phyloP scores from a whole-genome alignment of 495 filamentous ascomycete species.

The Melanomma pulvis-pyrius region DNA sequence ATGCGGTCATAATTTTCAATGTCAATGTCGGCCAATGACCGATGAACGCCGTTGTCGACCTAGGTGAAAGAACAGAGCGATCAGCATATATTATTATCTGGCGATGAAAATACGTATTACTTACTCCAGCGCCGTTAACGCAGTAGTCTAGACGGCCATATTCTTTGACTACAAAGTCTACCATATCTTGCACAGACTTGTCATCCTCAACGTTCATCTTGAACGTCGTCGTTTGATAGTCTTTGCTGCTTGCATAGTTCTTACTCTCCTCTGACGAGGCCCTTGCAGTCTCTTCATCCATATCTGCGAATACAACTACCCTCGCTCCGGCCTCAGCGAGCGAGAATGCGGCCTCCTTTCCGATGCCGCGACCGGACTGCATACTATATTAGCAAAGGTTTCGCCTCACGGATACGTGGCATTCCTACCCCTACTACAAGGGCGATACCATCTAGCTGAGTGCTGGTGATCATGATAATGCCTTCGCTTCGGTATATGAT shows the following conservation, averaged over 20 bases:
- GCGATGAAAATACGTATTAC: background rate
- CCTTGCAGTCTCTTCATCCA: slow-evolving; percentile 8
- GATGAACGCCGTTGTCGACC: slow-evolving; percentile 9
- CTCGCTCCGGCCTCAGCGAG: slow-evolving; percentile 22
- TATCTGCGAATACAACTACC: slow-evolving; percentile 28
- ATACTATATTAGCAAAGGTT: background rate
- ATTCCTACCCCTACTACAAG: slow-evolving; percentile 13
- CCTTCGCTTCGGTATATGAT: too few relatives aligned
- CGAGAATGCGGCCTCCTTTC: slow-evolving; percentile 13
- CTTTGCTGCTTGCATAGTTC: slow-evolving; percentile 1
- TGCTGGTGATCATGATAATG: slow-evolving; percentile 12
- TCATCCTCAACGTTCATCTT: slow-evolving; percentile 20
- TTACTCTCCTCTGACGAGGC: slow-evolving; percentile 27
- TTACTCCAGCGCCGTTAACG: slow-evolving; percentile 26
- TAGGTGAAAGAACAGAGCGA: background rate
- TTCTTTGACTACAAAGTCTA: slow-evolving; percentile 9
- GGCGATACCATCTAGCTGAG: slow-evolving; percentile 8
- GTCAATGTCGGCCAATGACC: slow-evolving; percentile 12
- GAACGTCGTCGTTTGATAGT: slow-evolving; percentile 12
- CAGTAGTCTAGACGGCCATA: slow-evolving; percentile 26
- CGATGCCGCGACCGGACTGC: slow-evolving; percentile 25
- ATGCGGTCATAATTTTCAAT: slow-evolving; percentile 26
- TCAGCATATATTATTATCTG: too few relatives aligned
- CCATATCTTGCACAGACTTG: slow-evolving; percentile 20
- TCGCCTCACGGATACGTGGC: background rate